Conservation (phyloP, 768 basidiomycete genomes). For the Suillus discolor region DNA sequence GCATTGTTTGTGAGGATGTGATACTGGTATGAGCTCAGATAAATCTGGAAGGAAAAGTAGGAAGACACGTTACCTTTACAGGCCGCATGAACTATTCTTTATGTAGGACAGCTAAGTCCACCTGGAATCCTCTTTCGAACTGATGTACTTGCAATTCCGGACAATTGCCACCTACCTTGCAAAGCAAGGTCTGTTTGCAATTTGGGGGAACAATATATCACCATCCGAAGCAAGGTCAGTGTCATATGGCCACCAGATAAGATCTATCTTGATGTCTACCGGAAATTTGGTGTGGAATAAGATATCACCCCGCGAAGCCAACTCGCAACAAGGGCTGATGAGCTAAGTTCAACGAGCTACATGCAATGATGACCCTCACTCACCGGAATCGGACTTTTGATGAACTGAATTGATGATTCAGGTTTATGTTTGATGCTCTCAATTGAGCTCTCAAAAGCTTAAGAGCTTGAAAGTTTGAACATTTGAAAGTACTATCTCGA, state of each 20-base stretch:
- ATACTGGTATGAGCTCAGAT: background rate
- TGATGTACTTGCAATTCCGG: background rate
- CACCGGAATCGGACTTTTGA: background rate
- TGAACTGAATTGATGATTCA: background rate
- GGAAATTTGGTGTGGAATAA: background rate
- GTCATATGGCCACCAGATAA: background rate
- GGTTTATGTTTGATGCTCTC: background rate
- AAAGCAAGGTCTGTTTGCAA: background rate
- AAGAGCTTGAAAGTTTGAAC: background rate
- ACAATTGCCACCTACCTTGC: background rate
- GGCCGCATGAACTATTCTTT: background rate
- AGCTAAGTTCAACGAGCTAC: background rate
- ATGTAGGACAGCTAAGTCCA: background rate
- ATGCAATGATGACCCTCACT: background rate
- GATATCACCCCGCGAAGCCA: background rate
- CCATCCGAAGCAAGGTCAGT: background rate
- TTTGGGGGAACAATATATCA: background rate
- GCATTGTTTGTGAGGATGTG: background rate
- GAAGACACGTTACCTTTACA: background rate
- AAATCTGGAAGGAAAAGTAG: background rate
- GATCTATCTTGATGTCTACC: background rate
- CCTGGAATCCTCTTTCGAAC: background rate
- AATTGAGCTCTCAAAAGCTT: background rate
- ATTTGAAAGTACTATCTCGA: background rate
- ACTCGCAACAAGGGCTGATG: background rate